Conservation (phyloP, 352 stramenopile species). For the Phytophthora sojae region DNA sequence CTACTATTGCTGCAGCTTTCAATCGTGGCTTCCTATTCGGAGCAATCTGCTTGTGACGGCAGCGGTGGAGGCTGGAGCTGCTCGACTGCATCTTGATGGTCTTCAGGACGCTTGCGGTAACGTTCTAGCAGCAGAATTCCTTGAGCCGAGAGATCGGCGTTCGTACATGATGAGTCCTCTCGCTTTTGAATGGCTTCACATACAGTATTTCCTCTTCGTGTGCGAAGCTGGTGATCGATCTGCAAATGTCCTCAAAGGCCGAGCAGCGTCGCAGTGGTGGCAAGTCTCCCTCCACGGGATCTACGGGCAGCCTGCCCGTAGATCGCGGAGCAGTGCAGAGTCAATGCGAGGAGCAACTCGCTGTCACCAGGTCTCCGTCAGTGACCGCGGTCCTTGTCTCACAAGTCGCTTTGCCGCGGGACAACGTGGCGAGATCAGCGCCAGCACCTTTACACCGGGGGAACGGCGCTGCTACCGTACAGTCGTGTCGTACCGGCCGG, state of each 20-base stretch:
- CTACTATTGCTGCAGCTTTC: too few relatives aligned
- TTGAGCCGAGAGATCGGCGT: not conserved
- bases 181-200: too few relatives aligned
- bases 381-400: constrained; percentile 22
- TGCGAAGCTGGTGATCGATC: not conserved
- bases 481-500: not conserved
- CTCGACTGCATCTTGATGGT: constrained; percentile 72
- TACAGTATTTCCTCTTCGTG: too few relatives aligned
- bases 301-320: constrained; percentile 67
- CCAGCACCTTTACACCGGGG: constrained; percentile 18
- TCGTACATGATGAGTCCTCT: constrained; percentile 10
- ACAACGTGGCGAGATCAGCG: constrained; percentile 35
- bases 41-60: too few relatives aligned
- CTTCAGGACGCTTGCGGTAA: constrained; percentile 78
- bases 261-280: constrained; percentile 26
- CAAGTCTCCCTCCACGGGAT: constrained; percentile 84
- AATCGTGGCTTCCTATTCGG: too few relatives aligned
- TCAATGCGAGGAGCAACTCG: constrained; percentile 33
- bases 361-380: not conserved
- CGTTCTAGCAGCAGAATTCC: constrained; percentile 18
- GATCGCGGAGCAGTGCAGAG: constrained; percentile 12
- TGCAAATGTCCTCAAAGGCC: too few relatives aligned
- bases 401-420: constrained; percentile 29
- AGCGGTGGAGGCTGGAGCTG: constrained; percentile 58
- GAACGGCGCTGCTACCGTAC: not conserved